Percentiles rank a stretch among this genome's conserved stretches.
These are phyloP conservation scores for Martensiomyces pterosporus DNA, from an alignment of 192 early-diverging fungal genomes.

Conservation along the genomic window DNA sequence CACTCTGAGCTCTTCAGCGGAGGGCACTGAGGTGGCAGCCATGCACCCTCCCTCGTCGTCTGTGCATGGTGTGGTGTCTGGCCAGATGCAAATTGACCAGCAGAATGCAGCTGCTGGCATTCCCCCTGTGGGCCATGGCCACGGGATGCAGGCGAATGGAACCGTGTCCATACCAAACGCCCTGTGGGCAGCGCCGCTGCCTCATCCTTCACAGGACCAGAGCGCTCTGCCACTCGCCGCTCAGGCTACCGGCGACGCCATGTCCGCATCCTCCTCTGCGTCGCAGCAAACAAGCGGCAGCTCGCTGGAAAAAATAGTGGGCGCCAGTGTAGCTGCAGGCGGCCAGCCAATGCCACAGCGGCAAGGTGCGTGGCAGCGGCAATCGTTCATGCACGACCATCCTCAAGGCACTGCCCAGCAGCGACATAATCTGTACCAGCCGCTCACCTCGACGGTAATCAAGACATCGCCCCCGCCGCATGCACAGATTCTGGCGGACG, in stretches of 20 bases:
- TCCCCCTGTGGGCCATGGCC: too few relatives aligned
- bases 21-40: conserved; percentile 22
- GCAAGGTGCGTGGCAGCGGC: conserved; percentile 27
- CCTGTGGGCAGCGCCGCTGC: conserved; percentile 33
- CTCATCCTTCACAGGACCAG: too few relatives aligned
- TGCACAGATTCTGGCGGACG: conserved; percentile 20
- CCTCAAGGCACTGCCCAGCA: conserved; percentile 1
- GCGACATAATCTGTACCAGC: conserved; percentile 10
- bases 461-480: conserved; percentile 20
- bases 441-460: background rate
- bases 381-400: conserved; percentile 5
- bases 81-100: conserved; percentile 11
- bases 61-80: too few relatives aligned
- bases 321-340: conserved; percentile 2
- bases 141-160: conserved; percentile 21
- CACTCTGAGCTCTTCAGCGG: conserved; percentile 13
- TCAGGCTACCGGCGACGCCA: conserved; percentile 4
- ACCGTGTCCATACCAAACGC: conserved; percentile 46
- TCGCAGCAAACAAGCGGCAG: conserved; percentile 5
- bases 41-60: too few relatives aligned
- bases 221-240: conserved; percentile 7
- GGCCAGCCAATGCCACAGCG: conserved; percentile 4
- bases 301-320: background rate
- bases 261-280: conserved; percentile 5
- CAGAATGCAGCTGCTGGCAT: conserved; percentile 24